These are phyloP conservation scores for Candida odintsovae DNA, from an alignment of 805 yeast species.

Conservation along the genomic window DNA sequence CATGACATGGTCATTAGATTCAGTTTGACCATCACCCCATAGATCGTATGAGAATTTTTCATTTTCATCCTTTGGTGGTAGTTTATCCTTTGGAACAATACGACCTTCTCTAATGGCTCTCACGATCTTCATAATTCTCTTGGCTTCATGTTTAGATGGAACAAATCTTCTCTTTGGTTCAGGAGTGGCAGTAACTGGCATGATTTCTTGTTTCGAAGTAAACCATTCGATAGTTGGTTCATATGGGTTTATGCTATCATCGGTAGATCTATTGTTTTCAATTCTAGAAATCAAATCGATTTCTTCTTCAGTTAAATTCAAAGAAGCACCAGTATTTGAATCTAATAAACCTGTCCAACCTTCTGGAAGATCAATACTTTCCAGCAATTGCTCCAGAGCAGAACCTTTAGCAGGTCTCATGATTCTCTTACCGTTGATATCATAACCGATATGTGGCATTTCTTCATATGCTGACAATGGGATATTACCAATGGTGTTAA, in stretches of 20 bases:
- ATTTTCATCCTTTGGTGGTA: conserved; percentile 44
- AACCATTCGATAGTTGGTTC: conserved; percentile 97
- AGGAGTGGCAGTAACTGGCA: conserved; percentile 91
- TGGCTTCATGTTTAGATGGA: conserved; percentile 96
- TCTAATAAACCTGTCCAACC: conserved; percentile 98
- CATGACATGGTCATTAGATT: conserved; percentile 74
- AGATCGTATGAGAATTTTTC: conserved; percentile 63
- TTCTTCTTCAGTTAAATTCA: conserved; percentile 83
- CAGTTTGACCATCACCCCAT: conserved; percentile 73
- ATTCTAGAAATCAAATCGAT: conserved; percentile 81
- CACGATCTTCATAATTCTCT: conserved; percentile 93
- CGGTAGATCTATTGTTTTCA: conserved; percentile 80
- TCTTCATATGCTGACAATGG: conserved; percentile 94
- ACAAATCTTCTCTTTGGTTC: conserved; percentile 97
- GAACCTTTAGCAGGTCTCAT: conserved; percentile 98
- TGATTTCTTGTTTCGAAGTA: conserved; percentile 72
- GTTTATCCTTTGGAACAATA: conserved; percentile 66
- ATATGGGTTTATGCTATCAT: conserved; percentile 76
- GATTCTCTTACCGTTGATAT: conserved; percentile 94
- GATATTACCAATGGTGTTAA: conserved; percentile 88
- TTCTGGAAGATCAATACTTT: conserved; percentile 88
- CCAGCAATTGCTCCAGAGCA: conserved; percentile 86
- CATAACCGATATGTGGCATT: conserved; percentile 95
- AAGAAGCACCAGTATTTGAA: conserved; percentile 76
- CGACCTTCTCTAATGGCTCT: conserved; percentile 95